Conservation (phyloP, 352 stramenopile genomes). For the Blastocystis sp. region DNA sequence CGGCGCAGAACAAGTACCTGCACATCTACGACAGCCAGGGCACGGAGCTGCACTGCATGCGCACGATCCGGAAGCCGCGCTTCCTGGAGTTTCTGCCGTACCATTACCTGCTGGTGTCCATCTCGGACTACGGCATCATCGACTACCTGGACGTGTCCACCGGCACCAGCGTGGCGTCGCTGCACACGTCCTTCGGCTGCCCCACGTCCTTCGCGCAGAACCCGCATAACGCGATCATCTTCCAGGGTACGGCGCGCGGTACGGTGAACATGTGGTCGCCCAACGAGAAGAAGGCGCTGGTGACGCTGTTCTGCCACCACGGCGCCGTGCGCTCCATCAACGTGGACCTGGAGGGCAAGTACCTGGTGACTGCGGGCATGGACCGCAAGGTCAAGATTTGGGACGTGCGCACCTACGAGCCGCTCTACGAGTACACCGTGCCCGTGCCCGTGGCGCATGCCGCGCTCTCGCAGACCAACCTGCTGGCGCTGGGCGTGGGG, state of each 20-base stretch:
- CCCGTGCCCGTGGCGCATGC: conserved; percentile 71
- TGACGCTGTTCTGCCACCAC: conserved; percentile 94
- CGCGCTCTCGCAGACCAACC: conserved; percentile 89
- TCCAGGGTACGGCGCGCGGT: conserved; percentile 90
- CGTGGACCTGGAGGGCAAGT: conserved; percentile 87
- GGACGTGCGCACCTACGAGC: conserved; percentile 91
- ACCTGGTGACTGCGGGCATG: conserved; percentile 90
- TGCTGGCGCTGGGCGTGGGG: conserved; percentile 88
- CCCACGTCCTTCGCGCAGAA: conserved; percentile 79
- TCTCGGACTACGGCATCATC: conserved; percentile 79
- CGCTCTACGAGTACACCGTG: conserved; percentile 87
- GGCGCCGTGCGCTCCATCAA: conserved; percentile 87
- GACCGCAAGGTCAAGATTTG: conserved; percentile 93
- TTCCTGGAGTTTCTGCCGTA: conserved; percentile 93
- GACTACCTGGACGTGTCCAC: conserved; percentile 51
- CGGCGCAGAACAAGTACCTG: conserved; percentile 92
- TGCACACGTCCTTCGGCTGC: neutral
- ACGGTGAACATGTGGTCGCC: conserved; percentile 94
- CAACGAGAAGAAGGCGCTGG: conserved; percentile 84
- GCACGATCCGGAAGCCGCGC: conserved; percentile 83
- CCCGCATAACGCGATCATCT: conserved; percentile 90
- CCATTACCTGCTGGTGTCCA: conserved; percentile 91
- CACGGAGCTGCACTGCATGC: conserved; percentile 91
- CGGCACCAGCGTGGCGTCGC: conserved; percentile 61
- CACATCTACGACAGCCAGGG: conserved; percentile 96